A percentile compares a stretch with the other conserved stretches of the same genome.
Conservation (phyloP, 441 rosid species). For the Capsella rubella region DNA sequence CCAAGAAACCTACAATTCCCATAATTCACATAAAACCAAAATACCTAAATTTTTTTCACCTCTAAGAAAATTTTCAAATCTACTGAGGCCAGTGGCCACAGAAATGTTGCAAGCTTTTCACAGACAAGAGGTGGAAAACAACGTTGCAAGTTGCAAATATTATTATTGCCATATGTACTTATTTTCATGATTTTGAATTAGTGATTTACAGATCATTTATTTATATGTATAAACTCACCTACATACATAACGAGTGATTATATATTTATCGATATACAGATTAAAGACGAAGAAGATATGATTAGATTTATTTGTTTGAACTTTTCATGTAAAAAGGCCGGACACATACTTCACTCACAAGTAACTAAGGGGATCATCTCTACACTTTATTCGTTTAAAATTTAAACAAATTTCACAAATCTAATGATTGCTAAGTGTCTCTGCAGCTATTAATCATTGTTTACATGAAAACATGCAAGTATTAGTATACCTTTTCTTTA, state of each 20-base stretch:
- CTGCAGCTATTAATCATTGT: constrained; percentile 22
- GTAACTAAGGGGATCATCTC: constrained; percentile 21
- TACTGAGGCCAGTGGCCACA: constrained; percentile 5
- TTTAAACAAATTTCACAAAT: background rate
- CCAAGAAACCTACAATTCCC: background rate
- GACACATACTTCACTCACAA: constrained; percentile 27
- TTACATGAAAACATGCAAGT: constrained; percentile 17
- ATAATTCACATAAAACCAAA: background rate
- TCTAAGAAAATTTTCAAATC: too few species aligned
- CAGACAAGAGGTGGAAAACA: background rate
- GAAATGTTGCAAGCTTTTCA: background rate
- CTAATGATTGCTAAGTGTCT: constrained; percentile 35
- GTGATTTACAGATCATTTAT: background rate
- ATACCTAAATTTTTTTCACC: too few species aligned
- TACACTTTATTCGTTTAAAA: constrained; percentile 30
- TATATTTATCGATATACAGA: background rate
- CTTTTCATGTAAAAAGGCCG: constrained; percentile 3
- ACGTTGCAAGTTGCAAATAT: constrained; percentile 29
- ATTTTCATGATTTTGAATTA: background rate
- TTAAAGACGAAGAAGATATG: constrained; percentile 14
- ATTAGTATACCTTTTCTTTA: constrained; percentile 6
- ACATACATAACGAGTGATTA: constrained; percentile 10
- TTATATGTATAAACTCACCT: constrained; percentile 4
- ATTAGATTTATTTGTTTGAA: constrained; percentile 9
- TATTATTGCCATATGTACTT: constrained; percentile 6